Evolutionary conservation across 2,329 filamentous ascomycete genomes (phyloP).

Genomic region (Elsinoe necatrix): DNA sequence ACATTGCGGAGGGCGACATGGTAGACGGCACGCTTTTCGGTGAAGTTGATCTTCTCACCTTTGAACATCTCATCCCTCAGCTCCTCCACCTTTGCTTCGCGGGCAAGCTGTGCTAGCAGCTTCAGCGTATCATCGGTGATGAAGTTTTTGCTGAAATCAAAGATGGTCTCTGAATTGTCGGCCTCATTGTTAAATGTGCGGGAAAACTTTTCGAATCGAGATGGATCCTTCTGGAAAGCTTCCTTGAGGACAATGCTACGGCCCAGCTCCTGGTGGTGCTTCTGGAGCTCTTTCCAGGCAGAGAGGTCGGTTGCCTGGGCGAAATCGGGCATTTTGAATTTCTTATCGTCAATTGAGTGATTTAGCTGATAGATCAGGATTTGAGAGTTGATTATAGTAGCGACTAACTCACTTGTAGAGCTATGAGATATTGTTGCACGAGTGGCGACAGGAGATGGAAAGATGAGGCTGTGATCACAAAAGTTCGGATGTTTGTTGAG

Average conservation of each 20-base stretch:
- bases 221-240: conserved; percentile 74
- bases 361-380: background rate
- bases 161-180: conserved; percentile 78
- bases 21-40: conserved; percentile 91
- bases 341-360: background rate
- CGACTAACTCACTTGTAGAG: background rate
- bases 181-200: conserved; percentile 72
- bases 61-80: conserved; percentile 96
- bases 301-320: conserved; percentile 77
- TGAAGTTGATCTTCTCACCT: conserved; percentile 99
- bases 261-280: conserved; percentile 73
- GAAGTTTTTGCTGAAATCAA: conserved; percentile 99
- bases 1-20: conserved; percentile 91
- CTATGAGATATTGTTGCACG: background rate
- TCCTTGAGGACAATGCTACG: conserved; percentile 86
- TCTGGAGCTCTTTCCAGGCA: conserved; percentile 82
- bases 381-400: background rate
- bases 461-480: conserved; percentile 3
- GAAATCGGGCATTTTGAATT: conserved; percentile 50
- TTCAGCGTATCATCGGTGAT: conserved; percentile 84
- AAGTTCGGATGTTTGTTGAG: conserved; percentile 14
- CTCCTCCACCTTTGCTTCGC: conserved; percentile 83
- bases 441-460: background rate
- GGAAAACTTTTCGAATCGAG: conserved; percentile 85
- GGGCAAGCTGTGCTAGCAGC: conserved; percentile 79